Percentiles rank a stretch among this genome's conserved stretches.
These are phyloP conservation scores for Leucosporidium creatinivorum DNA, from an alignment of 768 basidiomycete genomes.

Conservation along the genomic window DNA sequence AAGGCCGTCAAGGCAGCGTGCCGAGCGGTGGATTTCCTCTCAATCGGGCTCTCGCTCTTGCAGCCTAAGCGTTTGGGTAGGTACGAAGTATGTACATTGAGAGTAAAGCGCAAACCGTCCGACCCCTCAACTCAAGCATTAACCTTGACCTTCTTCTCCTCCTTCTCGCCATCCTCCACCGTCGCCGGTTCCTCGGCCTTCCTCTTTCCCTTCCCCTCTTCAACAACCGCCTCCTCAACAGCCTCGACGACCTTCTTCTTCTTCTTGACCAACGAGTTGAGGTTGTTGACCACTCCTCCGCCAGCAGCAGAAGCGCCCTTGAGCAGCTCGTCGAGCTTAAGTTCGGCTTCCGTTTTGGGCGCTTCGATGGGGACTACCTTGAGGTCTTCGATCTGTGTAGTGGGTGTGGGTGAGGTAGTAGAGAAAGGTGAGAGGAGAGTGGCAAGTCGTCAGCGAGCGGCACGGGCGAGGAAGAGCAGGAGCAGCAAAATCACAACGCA, in stretches of 20 bases:
- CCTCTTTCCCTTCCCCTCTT: conserved; percentile 1
- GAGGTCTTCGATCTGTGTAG: conserved; percentile 33
- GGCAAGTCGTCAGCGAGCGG: too few species aligned
- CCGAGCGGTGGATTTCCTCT: too few species aligned
- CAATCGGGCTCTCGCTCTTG: too few species aligned
- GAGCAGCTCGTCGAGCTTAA: conserved; percentile 17
- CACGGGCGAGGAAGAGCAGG: too few species aligned
- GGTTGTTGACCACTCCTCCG: conserved; percentile 18
- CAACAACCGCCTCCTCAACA: neutral
- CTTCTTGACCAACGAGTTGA: conserved; percentile 27
- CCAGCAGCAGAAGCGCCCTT: neutral
- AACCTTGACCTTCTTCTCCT: conserved; percentile 6
- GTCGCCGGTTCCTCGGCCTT: conserved; percentile 5
- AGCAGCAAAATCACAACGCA: too few species aligned
- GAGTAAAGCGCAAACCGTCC: neutral
- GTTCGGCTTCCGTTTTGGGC: conserved; percentile 13
- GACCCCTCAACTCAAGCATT: neutral
- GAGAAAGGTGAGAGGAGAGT: too few species aligned
- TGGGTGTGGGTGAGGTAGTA: neutral
- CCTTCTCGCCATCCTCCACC: neutral
- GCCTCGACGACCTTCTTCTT: conserved; percentile 21
- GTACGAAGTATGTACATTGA: too few species aligned
- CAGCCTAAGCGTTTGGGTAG: too few species aligned
- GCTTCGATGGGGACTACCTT: conserved; percentile 23
- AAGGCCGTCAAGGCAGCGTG: too few species aligned